These are phyloP conservation scores for Backusella luteola DNA, from an alignment of 192 early-diverging fungal species.

Conservation along the genomic window DNA sequence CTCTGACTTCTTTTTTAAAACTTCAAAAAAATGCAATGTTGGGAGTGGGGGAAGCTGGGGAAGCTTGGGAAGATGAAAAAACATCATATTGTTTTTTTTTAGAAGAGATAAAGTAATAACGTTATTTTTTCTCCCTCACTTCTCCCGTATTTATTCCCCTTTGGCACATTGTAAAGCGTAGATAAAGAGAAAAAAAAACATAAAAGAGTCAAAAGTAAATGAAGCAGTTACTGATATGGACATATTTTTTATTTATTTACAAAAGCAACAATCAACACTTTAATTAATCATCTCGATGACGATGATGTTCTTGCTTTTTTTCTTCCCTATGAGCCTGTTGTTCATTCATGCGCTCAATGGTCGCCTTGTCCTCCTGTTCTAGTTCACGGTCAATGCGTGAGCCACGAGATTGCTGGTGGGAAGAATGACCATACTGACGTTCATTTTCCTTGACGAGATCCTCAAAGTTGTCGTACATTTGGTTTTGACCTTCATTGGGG, in stretches of 20 bases:
- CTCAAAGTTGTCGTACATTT: constrained; percentile 15
- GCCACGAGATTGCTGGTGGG: constrained; percentile 15
- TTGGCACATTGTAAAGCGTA: background rate
- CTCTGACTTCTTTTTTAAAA: background rate
- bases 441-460: constrained; percentile 17
- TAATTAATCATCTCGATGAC: background rate
- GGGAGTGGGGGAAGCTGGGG: background rate
- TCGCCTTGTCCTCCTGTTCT: constrained; percentile 12
- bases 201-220: background rate
- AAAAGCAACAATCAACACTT: background rate
- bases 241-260: background rate
- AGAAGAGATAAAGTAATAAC: background rate
- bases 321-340: background rate
- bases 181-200: background rate
- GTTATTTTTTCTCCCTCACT: too few relatives aligned
- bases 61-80: background rate
- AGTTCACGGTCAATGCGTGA: constrained; percentile 17
- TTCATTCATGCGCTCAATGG: constrained; percentile 8
- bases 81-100: background rate
- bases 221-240: background rate
- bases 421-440: background rate
- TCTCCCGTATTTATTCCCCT: background rate
- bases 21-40: background rate
- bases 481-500: constrained; percentile 22
- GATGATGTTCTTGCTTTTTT: background rate